Conservation (phyloP, 1,284 basidiomycete species). For the Malassezia nana region DNA sequence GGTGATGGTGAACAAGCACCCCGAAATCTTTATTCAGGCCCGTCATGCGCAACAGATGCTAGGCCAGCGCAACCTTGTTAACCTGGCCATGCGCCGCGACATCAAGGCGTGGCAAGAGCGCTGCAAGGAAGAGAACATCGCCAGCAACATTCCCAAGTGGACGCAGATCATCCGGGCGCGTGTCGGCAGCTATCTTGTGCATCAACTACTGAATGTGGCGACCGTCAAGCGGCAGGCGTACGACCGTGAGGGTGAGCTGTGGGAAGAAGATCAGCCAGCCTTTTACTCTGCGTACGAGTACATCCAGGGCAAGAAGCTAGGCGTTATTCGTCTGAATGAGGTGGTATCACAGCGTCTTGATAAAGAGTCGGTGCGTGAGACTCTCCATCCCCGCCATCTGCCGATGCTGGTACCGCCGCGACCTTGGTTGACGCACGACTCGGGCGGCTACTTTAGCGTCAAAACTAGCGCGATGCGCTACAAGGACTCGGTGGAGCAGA, state of each 20-base stretch:
- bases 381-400: conserved; percentile 81
- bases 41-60: conserved; percentile 26
- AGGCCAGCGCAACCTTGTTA: conserved; percentile 26
- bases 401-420: conserved; percentile 90
- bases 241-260: conserved; percentile 36
- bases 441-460: conserved; percentile 67
- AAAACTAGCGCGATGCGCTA: conserved; percentile 63
- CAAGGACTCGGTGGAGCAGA: conserved; percentile 82
- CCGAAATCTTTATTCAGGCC: conserved; percentile 30
- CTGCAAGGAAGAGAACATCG: conserved; percentile 53
- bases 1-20: conserved; percentile 29
- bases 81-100: conserved; percentile 31
- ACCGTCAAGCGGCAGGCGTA: conserved; percentile 58
- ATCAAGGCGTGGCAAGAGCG: conserved; percentile 50
- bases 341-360: conserved; percentile 68
- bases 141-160: conserved; percentile 67
- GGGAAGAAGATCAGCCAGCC: conserved; percentile 70
- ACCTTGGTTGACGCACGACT: conserved; percentile 69
- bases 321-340: conserved; percentile 78
- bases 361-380: conserved; percentile 64
- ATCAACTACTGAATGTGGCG: conserved; percentile 72
- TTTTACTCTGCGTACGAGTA: conserved; percentile 91
- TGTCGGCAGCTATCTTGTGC: conserved; percentile 72
- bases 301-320: conserved; percentile 77
- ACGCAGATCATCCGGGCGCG: conserved; percentile 59